These are phyloP conservation scores for Paecilomyces sp. DNA, from an alignment of 2,329 filamentous ascomycete species.

Conservation along the genomic window DNA sequence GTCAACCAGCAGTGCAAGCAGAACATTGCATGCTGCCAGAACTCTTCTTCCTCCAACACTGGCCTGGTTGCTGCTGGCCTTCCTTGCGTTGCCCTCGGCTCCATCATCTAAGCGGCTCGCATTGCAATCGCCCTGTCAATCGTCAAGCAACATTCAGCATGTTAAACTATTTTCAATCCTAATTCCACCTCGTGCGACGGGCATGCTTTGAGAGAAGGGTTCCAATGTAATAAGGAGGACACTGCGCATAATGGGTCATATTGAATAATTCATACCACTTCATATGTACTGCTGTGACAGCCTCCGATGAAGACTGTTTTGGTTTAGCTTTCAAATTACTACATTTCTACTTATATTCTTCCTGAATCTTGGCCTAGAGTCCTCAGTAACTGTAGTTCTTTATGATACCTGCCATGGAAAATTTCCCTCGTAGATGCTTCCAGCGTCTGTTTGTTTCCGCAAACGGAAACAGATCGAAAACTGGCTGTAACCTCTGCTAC, in stretches of 20 bases:
- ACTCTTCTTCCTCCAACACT: constrained; percentile 22
- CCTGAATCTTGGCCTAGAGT: neutral
- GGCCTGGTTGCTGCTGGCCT: constrained; percentile 28
- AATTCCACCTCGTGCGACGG: neutral
- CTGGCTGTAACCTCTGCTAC: no score
- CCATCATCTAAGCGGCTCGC: constrained; percentile 25
- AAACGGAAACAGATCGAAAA: no score
- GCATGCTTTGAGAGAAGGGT: neutral
- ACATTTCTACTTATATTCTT: neutral
- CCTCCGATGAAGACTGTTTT: constrained; percentile 24
- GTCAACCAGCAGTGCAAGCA: constrained; percentile 34
- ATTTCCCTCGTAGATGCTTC: no score
- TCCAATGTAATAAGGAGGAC: neutral
- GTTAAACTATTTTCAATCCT: neutral
- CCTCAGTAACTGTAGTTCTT: neutral
- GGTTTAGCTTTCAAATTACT: constrained; percentile 3
- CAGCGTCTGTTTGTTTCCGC: no score
- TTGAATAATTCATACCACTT: constrained; percentile 20
- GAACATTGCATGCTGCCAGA: constrained; percentile 35
- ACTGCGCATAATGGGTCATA: constrained; percentile 4
- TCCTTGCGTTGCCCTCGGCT: constrained; percentile 32
- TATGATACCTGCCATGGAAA: neutral
- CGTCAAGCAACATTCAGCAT: neutral
- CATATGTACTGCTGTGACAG: constrained; percentile 20
- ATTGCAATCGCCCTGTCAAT: constrained; percentile 2